A percentile compares a stretch with the other conserved stretches of the same genome.
Conservation (phyloP, 2,329 filamentous ascomycete species). For the Diplodia sapinea region DNA sequence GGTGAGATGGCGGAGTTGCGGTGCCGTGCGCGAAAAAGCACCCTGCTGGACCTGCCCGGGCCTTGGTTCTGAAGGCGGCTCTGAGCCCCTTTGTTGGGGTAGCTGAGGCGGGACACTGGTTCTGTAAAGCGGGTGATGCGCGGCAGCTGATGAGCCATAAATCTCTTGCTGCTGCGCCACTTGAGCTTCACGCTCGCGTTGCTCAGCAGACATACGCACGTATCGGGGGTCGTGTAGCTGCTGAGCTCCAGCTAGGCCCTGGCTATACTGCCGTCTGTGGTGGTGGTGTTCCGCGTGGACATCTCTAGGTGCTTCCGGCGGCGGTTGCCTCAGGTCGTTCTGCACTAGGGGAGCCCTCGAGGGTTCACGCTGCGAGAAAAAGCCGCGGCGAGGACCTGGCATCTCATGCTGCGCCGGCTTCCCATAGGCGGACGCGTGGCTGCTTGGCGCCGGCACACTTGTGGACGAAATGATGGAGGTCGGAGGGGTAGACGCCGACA, state of each 20-base stretch:
- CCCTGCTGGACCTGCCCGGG: constrained; percentile 40
- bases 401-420: constrained; percentile 37
- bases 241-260: constrained; percentile 17
- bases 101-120: constrained; percentile 35
- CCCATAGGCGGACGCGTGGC: constrained; percentile 25
- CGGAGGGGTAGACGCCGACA: constrained; percentile 24
- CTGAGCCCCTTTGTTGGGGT: constrained; percentile 32
- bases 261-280: constrained; percentile 25
- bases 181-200: constrained; percentile 28
- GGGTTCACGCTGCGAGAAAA: constrained; percentile 45
- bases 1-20: constrained; percentile 39
- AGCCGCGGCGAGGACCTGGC: constrained; percentile 44
- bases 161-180: constrained; percentile 12
- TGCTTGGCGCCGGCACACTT: constrained; percentile 27
- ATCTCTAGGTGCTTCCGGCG: constrained; percentile 18
- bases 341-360: constrained; percentile 33
- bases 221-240: constrained; percentile 27
- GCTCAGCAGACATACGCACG: constrained; percentile 13
- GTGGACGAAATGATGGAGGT: constrained; percentile 21
- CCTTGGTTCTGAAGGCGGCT: constrained; percentile 42
- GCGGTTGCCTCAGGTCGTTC: constrained; percentile 40
- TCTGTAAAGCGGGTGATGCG: constrained; percentile 37
- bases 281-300: constrained; percentile 28
- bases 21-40: constrained; percentile 27
- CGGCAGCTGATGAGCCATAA: constrained; percentile 10